Conservation (phyloP, 2,329 filamentous ascomycete species). For the Aaosphaeria pasadenensis region DNA sequence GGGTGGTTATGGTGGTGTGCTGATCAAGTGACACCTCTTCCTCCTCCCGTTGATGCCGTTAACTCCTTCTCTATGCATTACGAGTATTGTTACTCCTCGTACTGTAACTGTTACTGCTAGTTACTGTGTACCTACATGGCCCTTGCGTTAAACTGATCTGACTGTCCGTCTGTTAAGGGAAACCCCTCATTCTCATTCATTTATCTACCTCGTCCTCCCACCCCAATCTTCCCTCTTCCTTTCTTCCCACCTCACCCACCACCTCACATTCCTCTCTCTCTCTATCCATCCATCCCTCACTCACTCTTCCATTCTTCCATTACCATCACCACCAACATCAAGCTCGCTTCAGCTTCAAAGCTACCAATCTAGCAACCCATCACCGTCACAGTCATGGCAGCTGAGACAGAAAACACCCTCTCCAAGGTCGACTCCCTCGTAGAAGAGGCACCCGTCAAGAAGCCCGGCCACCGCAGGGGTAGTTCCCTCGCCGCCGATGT, state of each 20-base stretch:
- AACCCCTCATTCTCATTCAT: slow-evolving; percentile 34
- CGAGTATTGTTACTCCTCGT: too few relatives aligned
- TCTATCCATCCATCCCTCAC: slow-evolving; percentile 1
- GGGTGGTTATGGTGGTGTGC: slow-evolving; percentile 13
- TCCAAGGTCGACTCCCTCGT: slow-evolving; percentile 91
- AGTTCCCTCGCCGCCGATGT: slow-evolving; percentile 73
- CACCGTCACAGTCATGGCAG: slow-evolving; percentile 47
- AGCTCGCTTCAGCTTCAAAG: not conserved
- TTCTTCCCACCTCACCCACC: slow-evolving; percentile 7
- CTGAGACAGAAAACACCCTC: slow-evolving; percentile 55
- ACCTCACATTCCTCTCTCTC: not conserved
- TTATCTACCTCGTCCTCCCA: slow-evolving; percentile 20
- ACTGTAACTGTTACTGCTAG: too few relatives aligned
- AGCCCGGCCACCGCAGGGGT: slow-evolving; percentile 62
- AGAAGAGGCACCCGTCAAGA: slow-evolving; percentile 63
- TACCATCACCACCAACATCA: not conserved
- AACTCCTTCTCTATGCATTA: slow-evolving; percentile 11
- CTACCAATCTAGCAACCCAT: not conserved
- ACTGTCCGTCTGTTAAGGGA: slow-evolving; percentile 2
- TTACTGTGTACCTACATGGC: too few relatives aligned
- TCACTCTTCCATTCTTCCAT: not conserved
- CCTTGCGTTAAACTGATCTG: too few relatives aligned
- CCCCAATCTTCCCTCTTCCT: slow-evolving; percentile 14
- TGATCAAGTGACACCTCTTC: slow-evolving; percentile 33
- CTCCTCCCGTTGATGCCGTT: slow-evolving; percentile 6